A percentile compares a stretch with the other conserved stretches of the same genome.
Conservation (phyloP, 176 grass and related monocot genomes). For the Carex scoparia region DNA sequence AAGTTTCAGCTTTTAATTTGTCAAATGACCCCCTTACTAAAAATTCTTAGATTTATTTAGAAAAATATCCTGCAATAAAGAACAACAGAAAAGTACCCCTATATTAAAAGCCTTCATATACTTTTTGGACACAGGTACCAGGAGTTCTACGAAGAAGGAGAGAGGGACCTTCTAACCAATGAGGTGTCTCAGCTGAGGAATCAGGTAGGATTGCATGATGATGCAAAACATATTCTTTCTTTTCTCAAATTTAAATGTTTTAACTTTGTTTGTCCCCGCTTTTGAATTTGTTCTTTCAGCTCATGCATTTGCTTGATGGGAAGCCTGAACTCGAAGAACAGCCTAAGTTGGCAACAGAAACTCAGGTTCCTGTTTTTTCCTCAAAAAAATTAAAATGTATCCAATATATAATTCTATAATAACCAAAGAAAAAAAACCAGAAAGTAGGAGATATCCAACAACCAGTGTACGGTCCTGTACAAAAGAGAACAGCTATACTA, state of each 20-base stretch:
- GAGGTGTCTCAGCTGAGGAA: constrained; percentile 75
- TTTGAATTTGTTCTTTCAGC: constrained; percentile 43
- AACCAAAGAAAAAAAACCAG: not conserved
- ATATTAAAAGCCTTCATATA: not conserved
- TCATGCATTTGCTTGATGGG: constrained; percentile 53
- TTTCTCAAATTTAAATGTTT: not conserved
- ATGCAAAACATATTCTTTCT: not conserved
- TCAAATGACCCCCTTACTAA: not conserved
- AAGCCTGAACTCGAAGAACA: constrained; percentile 41
- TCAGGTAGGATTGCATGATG: constrained; percentile 41
- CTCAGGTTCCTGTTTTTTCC: constrained; percentile 38
- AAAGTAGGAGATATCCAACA: not conserved
- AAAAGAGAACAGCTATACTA: not conserved
- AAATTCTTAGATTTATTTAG: not conserved
- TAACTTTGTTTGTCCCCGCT: not conserved
- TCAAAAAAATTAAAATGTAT: not conserved
- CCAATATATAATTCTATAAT: not conserved
- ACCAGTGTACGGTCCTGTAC: not conserved
- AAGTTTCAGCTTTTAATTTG: not conserved
- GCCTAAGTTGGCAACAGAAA: constrained; percentile 27
- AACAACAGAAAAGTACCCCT: not conserved
- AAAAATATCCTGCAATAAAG: not conserved
- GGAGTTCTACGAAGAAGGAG: constrained; percentile 71
- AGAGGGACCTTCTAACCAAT: constrained; percentile 66
- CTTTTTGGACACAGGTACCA: constrained; percentile 50